Base-by-base conservation (phyloP, 2,329 filamentous ascomycete species). In the Apiospora arundinis region DNA sequence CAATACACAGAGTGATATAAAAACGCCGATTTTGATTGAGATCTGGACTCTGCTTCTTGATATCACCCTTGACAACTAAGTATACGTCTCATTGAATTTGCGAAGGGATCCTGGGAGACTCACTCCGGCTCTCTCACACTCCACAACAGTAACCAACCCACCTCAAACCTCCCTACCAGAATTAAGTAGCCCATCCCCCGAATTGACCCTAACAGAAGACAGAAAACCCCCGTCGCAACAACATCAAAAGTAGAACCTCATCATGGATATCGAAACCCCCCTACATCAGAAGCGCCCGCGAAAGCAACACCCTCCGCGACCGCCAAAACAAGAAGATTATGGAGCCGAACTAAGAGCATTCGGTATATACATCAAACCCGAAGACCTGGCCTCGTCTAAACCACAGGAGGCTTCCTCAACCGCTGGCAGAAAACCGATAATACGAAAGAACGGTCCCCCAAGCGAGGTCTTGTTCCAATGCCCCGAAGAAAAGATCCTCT, bases 401-500 rank as follows among this genome's bases (percentile, higher is more conserved):
- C n/a, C n/a, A n/a, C n/a, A n/a, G n/a, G n/a, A n/a, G n/a, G n/a
- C n/a, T 21, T 18, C 1, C 18, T 8, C 56, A 21, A 32, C 18
- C n/a, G 18, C 5, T n/a, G 11, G 18, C 14, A 32, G 56, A 0
- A 40, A 2, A n/a, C 56, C 56, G 4, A 23, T 63, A 5, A 63
- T 63, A 63, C 32, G 28, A n/a, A 21, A n/a, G 21, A 40, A 40
- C 0, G 67, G 28, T 4, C 21, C 46, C 12, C 48, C 46, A 6
- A 52, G 23, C 32, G n/a, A 69, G 6, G n/a, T 11, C 11, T 14
- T 56, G 3, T 44, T 69, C 32, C 12, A 68, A 12, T 71, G 70
- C n/a, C 70, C 70, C 1, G 46, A 32, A 1, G 16, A 42, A 14
- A 67, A 65, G 12, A 32, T 49, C 9, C 46, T 69, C 11, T 32